Evolutionary conservation across 2,329 filamentous ascomycete species (phyloP), one percentile per base, ranked within the genome.

Genomic region (Drechslerella coelobrocha): DNA sequence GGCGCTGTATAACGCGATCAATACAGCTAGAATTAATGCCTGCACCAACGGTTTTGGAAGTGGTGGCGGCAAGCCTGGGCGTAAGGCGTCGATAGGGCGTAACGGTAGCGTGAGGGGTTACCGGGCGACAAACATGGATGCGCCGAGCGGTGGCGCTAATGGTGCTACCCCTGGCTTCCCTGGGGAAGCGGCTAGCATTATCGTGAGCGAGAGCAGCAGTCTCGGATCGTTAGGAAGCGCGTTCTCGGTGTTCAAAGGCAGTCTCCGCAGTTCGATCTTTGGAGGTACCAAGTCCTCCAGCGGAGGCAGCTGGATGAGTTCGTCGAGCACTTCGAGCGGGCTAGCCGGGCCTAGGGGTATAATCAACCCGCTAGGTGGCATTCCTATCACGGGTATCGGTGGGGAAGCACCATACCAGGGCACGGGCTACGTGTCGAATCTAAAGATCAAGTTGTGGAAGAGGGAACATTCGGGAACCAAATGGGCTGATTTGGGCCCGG

Each of bases 401-500:
- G 68, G 68, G 5, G 68, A 72, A 27, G 61, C 68, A 6, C 68
- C 68, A 12, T 72, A 72, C 45, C 54, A 72, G 19, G 66, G 68
- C 26, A 72, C 68, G 2, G 68, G 68, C 26, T 72, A 72, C 59
- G 87, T 91, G 63, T 88, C 88, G 60, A 92, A 94, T 76, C 86
- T 93, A 55, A 92, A 92, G 75, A 90, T 97, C 75, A 85, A 92
- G 34, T 84, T 97, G 10, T 96, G 97, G 78, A 83, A 90, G 52
- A 87, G 93, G 53, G 88, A 92, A 68, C 82, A 82, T 8, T 82
- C 85, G 0, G 82, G 86, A 10, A 86, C 86, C 53, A 93, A 93
- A 78, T 99, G 94, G 94, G 88, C 91, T 72, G 92, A 97, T 77
- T 87, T 92, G 81, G 93, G 94, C 73, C 88, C 90, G 75, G 95